phyloP scores from a whole-genome alignment of 2,329 filamentous ascomycete species.

The Xylariales sp. region DNA sequence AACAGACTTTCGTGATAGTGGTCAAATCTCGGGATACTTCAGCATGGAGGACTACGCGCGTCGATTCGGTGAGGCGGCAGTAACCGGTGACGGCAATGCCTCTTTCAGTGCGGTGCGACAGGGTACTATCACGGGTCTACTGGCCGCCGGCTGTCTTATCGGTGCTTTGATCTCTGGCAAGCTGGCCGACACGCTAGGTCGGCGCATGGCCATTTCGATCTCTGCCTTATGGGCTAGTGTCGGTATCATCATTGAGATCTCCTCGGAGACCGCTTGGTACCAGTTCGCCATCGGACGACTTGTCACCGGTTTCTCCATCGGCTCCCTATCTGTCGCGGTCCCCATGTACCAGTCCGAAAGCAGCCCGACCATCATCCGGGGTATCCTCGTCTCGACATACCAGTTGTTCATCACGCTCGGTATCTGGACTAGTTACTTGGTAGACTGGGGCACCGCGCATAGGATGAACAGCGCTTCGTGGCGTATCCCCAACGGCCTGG shows the following conservation, averaged over 20 bases:
- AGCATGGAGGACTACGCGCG: conserved; percentile 66
- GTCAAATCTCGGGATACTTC: conserved; percentile 72
- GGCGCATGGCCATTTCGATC: conserved; percentile 70
- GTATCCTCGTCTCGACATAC: conserved; percentile 72
- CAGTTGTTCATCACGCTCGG: conserved; percentile 77
- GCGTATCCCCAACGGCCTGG: conserved; percentile 71
- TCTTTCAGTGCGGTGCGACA: conserved; percentile 68
- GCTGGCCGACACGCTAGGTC: conserved; percentile 70
- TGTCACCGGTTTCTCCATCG: conserved; percentile 74
- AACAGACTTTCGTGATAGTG: conserved; percentile 52
- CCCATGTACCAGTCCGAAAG: conserved; percentile 78
- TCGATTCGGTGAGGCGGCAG: conserved; percentile 63
- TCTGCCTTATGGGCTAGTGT: conserved; percentile 72
- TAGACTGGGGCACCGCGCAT: conserved; percentile 68
- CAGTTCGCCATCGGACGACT: conserved; percentile 74
- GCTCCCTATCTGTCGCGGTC: conserved; percentile 71
- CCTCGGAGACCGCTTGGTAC: conserved; percentile 66
- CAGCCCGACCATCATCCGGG: conserved; percentile 72
- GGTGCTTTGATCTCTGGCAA: conserved; percentile 69
- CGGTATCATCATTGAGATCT: conserved; percentile 73
- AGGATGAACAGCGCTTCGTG: conserved; percentile 60
- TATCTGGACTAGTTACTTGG: conserved; percentile 68
- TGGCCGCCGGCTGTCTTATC: conserved; percentile 69
- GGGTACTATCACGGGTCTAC: conserved; percentile 72
- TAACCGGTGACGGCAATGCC: conserved; percentile 50